Base-by-base conservation (phyloP, 2,329 filamentous ascomycete species). In the Epichloe gansuensis region DNA sequence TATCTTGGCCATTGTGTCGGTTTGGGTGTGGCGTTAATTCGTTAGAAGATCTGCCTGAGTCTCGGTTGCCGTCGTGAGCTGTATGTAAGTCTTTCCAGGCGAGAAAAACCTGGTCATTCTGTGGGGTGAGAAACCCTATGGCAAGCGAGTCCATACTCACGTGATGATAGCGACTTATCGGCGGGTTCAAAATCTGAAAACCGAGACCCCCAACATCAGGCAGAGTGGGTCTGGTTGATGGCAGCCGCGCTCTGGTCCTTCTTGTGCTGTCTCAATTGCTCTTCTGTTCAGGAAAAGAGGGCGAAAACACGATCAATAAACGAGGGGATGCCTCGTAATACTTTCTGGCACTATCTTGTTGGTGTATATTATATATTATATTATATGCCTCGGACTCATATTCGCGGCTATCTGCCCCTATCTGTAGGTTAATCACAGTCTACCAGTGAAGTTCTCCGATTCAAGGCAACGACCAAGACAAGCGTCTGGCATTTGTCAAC, bases 1-100 rank as follows among this genome's bases (percentile, higher is more conserved):
- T 62, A 76, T 66, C 73, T 82, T 82, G 71, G 78, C 78, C 78
- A 82, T 82, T 78, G 71, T 74, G 69, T 73, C 69, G 70, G 72
- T 69, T 69, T 70, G 64, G 67, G 63, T 66, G 63, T 65, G 68
- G 64, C 67, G 68, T 70, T 69, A 65, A 61, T 67, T 68, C 66
- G 65, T 67, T 58, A 62, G 58, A 60, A 65, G 56, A 63, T 61
- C 61, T 67, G 62, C 66, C 66, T 63, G 41, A 62, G 61, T 67
- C 62, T 65, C 64, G 61, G 60, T 61, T 65, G 63, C 64, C 62
- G 64, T 68, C 64, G 64, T 66, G 61, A 64, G 15, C 37, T 48
- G 15, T 5, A 17, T 62, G 59, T 58, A 62, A 62, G 59, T 42
- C 60, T 65, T 66, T 67, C 62, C 60, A 58, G 60, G 57, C 58